These are phyloP conservation scores for Cercospora zeae-maydis DNA, from an alignment of 2,329 filamentous ascomycete genomes.

Conservation along the genomic window DNA sequence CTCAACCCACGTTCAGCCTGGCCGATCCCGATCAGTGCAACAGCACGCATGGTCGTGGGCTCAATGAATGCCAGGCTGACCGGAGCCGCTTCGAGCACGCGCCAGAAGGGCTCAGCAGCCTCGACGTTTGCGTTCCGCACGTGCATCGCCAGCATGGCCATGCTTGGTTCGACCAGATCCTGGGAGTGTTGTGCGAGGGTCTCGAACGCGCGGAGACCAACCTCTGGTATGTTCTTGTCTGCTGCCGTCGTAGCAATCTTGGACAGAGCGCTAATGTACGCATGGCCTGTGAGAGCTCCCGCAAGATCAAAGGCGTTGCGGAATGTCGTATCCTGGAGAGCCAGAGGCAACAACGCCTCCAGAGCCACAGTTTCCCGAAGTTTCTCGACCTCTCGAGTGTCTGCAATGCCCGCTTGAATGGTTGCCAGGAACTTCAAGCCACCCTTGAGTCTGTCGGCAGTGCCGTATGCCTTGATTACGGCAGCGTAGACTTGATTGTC, in stretches of 20 bases:
- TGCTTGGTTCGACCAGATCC: slow-evolving; percentile 55
- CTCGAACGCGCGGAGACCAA: slow-evolving; percentile 59
- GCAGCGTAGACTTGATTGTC: slow-evolving; percentile 86
- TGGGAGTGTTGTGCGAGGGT: slow-evolving; percentile 50
- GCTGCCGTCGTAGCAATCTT: slow-evolving; percentile 74
- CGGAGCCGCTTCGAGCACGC: slow-evolving; percentile 61
- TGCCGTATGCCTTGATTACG: slow-evolving; percentile 84
- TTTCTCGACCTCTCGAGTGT: slow-evolving; percentile 38
- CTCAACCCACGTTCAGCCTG: slow-evolving; percentile 76
- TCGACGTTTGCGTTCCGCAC: slow-evolving; percentile 77
- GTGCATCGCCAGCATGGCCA: slow-evolving; percentile 82
- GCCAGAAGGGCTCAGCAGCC: slow-evolving; percentile 77
- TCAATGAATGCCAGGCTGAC: slow-evolving; percentile 71
- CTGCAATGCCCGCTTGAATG: slow-evolving; percentile 59
- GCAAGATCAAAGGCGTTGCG: slow-evolving; percentile 72
- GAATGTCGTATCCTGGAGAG: slow-evolving; percentile 67
- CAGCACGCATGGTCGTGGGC: slow-evolving; percentile 83
- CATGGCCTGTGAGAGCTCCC: slow-evolving; percentile 55
- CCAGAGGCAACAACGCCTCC: slow-evolving; percentile 74
- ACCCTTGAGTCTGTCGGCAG: slow-evolving; percentile 73
- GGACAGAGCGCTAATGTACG: slow-evolving; percentile 62
- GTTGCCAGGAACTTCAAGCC: slow-evolving; percentile 82
- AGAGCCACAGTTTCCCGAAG: slow-evolving; percentile 70
- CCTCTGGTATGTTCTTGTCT: slow-evolving; percentile 67
- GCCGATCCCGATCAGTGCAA: slow-evolving; percentile 81